These are phyloP conservation scores for Aplosporella prunicola DNA, from an alignment of 2,329 filamentous ascomycete genomes.

Conservation along the genomic window DNA sequence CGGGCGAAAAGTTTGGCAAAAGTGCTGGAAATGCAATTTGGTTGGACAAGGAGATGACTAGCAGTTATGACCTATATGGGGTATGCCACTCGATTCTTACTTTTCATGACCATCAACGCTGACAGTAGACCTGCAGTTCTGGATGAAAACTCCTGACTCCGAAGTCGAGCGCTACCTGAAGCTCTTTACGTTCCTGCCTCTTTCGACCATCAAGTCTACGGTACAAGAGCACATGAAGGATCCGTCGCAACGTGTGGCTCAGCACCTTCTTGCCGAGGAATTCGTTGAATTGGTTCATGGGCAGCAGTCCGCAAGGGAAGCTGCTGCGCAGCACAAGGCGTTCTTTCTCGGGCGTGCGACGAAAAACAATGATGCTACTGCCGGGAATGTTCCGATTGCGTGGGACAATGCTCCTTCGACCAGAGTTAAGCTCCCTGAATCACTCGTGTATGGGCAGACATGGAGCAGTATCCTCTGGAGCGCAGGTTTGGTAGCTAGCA, in stretches of 20 bases:
- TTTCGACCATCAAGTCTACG: slow-evolving; percentile 54
- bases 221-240: slow-evolving; percentile 60
- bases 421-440: slow-evolving; percentile 48
- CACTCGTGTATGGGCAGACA: slow-evolving; percentile 45
- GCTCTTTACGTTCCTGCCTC: slow-evolving; percentile 80
- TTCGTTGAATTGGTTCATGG: slow-evolving; percentile 76
- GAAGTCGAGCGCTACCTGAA: slow-evolving; percentile 76
- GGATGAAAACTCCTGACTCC: slow-evolving; percentile 70
- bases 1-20: slow-evolving; percentile 90
- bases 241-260: slow-evolving; percentile 64
- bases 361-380: too few species aligned
- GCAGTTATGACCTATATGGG: slow-evolving; percentile 74
- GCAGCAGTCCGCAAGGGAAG: slow-evolving; percentile 49
- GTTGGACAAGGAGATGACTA: slow-evolving; percentile 76
- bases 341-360: slow-evolving; percentile 31
- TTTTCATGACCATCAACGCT: too few species aligned
- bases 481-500: slow-evolving; percentile 48
- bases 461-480: slow-evolving; percentile 53
- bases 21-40: slow-evolving; percentile 89
- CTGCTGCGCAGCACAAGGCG: slow-evolving; percentile 48
- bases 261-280: slow-evolving; percentile 75
- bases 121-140: slow-evolving; percentile 49
- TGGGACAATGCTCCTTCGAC: neutral
- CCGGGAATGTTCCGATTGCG: too few species aligned
- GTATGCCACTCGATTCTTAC: slow-evolving; percentile 27